Evolutionary conservation across 345 rosid genomes (phyloP).

Genomic region (Populus euphratica): DNA sequence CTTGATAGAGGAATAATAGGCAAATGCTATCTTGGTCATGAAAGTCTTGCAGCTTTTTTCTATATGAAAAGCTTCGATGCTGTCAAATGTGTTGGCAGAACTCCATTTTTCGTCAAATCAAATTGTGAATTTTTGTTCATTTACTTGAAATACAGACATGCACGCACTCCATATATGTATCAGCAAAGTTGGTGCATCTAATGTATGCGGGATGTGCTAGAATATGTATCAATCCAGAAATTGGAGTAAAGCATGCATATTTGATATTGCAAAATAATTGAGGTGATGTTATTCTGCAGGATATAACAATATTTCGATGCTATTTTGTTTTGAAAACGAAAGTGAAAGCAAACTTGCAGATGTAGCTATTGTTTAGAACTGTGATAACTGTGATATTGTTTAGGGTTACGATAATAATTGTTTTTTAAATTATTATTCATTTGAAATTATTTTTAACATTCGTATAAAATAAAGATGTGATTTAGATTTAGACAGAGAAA

Average conservation of each 20-base stretch:
- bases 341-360: background rate
- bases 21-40: background rate
- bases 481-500: too few relatives aligned
- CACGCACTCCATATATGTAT: background rate
- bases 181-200: background rate
- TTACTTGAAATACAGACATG: background rate
- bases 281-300: background rate
- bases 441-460: too few relatives aligned
- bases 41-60: background rate
- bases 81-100: background rate
- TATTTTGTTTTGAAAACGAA: background rate
- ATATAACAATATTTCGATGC: background rate
- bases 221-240: background rate
- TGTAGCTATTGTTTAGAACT: too few relatives aligned
- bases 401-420: too few relatives aligned
- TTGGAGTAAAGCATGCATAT: background rate
- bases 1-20: slow-evolving; percentile 3
- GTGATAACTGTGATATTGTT: too few relatives aligned
- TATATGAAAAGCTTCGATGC: background rate
- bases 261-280: background rate
- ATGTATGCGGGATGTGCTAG: background rate
- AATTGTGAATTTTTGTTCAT: background rate
- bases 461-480: background rate
- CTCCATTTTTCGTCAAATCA: background rate
- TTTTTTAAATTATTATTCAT: too few relatives aligned